phyloP scores from a whole-genome alignment of 805 yeast species.

The Starmera dryadoides region DNA sequence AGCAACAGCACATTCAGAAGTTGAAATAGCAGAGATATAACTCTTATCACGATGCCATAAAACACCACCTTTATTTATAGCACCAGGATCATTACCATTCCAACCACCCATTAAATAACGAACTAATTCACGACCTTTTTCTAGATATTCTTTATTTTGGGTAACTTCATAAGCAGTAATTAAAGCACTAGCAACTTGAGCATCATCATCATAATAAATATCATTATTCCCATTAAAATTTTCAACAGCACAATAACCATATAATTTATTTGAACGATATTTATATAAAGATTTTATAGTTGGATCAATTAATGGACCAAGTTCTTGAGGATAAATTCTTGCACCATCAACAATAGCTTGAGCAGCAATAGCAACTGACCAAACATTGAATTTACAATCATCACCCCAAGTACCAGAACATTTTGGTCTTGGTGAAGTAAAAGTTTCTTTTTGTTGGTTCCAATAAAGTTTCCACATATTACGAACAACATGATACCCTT shows the following conservation, averaged over 20 bases:
- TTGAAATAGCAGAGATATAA: conserved; percentile 59
- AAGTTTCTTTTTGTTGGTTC: conserved; percentile 15
- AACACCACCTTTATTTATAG: conserved; percentile 46
- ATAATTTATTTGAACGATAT: conserved; percentile 41
- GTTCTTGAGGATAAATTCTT: conserved; percentile 37
- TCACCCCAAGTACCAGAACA: conserved; percentile 41
- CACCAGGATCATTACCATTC: conserved; percentile 27
- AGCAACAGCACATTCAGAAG: conserved; percentile 60
- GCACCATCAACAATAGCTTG: conserved; percentile 68
- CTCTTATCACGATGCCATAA: conserved; percentile 58
- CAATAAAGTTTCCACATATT: conserved; percentile 17
- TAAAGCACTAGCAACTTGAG: conserved; percentile 62
- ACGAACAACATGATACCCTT: conserved; percentile 17
- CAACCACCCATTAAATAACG: conserved; percentile 61
- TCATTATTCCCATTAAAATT: conserved; percentile 52
- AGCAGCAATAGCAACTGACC: conserved; percentile 60
- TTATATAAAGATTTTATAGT: conserved; percentile 41
- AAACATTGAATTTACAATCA: conserved; percentile 51
- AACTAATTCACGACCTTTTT: conserved; percentile 49
- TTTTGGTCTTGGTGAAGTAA: conserved; percentile 17
- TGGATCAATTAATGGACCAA: conserved; percentile 45
- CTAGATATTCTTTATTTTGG: conserved; percentile 43
- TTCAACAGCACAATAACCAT: conserved; percentile 62
- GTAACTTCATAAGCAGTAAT: conserved; percentile 65
- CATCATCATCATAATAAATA: conserved; percentile 69